Evolutionary conservation across 2,329 filamentous ascomycete genomes (phyloP).

Genomic region (Cercospora beticola): DNA sequence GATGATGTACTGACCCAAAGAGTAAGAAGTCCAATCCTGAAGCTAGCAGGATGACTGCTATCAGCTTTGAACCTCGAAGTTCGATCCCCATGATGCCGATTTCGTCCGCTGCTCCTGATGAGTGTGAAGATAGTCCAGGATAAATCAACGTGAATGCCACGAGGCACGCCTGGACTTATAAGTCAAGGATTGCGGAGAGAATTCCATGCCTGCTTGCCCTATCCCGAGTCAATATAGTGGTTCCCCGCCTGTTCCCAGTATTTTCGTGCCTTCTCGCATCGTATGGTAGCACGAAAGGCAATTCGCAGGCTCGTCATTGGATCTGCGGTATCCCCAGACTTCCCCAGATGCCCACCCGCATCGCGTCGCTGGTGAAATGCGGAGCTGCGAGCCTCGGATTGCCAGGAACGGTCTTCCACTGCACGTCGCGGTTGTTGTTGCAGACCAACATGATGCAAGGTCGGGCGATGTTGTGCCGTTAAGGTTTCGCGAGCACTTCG

Average conservation of each 20-base stretch:
- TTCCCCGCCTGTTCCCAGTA: not conserved
- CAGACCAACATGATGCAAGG: not conserved
- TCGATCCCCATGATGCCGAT: conserved; percentile 17
- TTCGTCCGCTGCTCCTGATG: not conserved
- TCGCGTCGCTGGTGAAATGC: not conserved
- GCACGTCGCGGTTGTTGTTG: not conserved
- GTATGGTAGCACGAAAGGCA: not conserved
- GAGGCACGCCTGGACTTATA: conserved; percentile 11
- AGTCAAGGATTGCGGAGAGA: not conserved
- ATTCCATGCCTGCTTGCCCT: not conserved
- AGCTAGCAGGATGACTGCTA: conserved; percentile 32
- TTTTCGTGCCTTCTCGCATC: not conserved
- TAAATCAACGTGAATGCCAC: conserved; percentile 4
- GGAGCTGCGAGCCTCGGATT: not conserved
- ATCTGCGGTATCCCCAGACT: not conserved
- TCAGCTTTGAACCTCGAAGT: conserved; percentile 31
- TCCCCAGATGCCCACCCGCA: not conserved
- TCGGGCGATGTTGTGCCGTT: not conserved
- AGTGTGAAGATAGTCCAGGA: not conserved
- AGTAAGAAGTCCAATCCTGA: conserved; percentile 34
- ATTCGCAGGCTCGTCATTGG: conserved; percentile 2
- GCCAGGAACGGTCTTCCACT: not conserved
- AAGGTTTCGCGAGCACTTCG: not conserved
- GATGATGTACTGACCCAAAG: conserved; percentile 22
- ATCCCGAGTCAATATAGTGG: not conserved